Conservation (phyloP, 2,329 filamentous ascomycete species). For the Byssothecium circinans region DNA sequence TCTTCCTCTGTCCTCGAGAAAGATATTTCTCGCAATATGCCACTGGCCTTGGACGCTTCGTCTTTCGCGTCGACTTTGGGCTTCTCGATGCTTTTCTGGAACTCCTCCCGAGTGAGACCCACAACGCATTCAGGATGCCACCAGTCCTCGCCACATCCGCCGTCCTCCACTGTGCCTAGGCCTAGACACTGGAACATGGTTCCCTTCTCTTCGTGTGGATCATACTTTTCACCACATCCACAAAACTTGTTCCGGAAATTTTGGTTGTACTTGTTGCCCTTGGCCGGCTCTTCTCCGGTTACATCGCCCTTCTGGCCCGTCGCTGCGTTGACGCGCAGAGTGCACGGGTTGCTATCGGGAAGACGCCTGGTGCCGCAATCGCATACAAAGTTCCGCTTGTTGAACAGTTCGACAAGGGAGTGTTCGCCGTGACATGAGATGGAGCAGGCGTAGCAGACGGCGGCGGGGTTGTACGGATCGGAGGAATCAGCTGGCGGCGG, state of each 20-base stretch:
- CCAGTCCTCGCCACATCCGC: slow-evolving; percentile 96
- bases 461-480: slow-evolving; percentile 71
- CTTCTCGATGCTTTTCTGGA: slow-evolving; percentile 42
- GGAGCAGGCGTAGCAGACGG: slow-evolving; percentile 94
- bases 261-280: slow-evolving; percentile 86
- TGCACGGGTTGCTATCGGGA: slow-evolving; percentile 70
- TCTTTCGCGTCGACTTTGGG: slow-evolving; percentile 10
- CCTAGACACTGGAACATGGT: slow-evolving; percentile 99
- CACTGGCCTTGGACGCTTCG: slow-evolving; percentile 10
- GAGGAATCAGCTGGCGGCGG: slow-evolving; percentile 67
- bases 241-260: slow-evolving; percentile 95
- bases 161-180: slow-evolving; percentile 74
- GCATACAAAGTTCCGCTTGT: slow-evolving; percentile 92
- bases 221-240: slow-evolving; percentile 83
- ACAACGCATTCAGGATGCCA: slow-evolving; percentile 93
- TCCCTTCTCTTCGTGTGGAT: slow-evolving; percentile 84
- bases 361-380: slow-evolving; percentile 91
- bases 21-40: slow-evolving; percentile 18
- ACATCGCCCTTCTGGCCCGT: slow-evolving; percentile 78
- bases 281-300: slow-evolving; percentile 71
- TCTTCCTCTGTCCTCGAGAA: slow-evolving; percentile 15
- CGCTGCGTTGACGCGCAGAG: slow-evolving; percentile 68
- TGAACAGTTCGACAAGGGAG: slow-evolving; percentile 91
- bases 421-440: slow-evolving; percentile 97
- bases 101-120: slow-evolving; percentile 75